Conservation (phyloP, 1,284 basidiomycete species). For the Rhodotorula sp. region DNA sequence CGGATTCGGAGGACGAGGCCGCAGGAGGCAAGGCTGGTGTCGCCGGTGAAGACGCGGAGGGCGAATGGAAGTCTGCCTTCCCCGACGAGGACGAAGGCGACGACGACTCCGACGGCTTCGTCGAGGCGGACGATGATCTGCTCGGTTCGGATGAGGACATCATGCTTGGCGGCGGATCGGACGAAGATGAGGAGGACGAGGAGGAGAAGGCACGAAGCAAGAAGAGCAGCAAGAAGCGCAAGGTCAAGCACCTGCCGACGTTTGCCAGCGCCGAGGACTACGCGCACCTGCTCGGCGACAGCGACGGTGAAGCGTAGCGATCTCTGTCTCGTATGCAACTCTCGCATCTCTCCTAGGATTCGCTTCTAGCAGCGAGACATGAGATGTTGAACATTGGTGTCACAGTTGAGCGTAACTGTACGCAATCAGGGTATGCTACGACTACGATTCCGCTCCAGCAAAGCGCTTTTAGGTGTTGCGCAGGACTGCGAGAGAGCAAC, state of each 20-base stretch:
- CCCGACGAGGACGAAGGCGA: constrained; percentile 43
- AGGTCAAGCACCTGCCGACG: constrained; percentile 69
- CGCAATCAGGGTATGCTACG: background rate
- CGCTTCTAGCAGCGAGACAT: too few relatives aligned
- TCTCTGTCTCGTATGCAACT: too few relatives aligned
- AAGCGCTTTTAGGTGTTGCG: constrained; percentile 34
- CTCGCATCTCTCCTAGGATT: too few relatives aligned
- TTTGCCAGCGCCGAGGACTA: constrained; percentile 97
- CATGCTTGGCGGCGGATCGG: constrained; percentile 50
- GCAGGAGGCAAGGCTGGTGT: constrained; percentile 45
- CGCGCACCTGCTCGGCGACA: constrained; percentile 82
- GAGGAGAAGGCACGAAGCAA: constrained; percentile 52
- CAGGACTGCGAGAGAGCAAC: constrained; percentile 21
- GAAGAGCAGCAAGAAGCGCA: constrained; percentile 65
- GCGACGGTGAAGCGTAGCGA: constrained; percentile 46
- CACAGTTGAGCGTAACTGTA: background rate
- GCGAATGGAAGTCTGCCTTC: constrained; percentile 39
- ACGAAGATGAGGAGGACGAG: constrained; percentile 59
- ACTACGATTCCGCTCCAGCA: too few relatives aligned
- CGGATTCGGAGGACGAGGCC: constrained; percentile 19
- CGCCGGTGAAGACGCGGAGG: constrained; percentile 54
- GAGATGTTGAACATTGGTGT: background rate
- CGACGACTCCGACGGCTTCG: constrained; percentile 42
- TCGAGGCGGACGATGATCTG: constrained; percentile 42
- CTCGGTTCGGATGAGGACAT: constrained; percentile 43